These are phyloP conservation scores for Hypoxylon sp. DNA, from an alignment of 2,329 filamentous ascomycete species.

Conservation along the genomic window DNA sequence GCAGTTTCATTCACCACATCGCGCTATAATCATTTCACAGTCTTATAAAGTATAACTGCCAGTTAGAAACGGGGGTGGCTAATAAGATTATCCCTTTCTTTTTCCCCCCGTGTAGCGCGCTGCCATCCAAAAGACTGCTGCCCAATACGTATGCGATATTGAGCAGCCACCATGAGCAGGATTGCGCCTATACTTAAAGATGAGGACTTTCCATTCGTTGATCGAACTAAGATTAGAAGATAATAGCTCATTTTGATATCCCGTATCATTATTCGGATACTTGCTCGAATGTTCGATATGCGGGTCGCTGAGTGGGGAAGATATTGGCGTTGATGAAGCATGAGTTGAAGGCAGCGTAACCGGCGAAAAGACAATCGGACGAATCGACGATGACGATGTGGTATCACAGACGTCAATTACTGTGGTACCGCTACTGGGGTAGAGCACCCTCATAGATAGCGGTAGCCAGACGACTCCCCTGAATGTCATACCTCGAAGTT, in stretches of 20 bases:
- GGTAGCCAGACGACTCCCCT: background rate
- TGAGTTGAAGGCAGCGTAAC: no score
- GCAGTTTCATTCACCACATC: background rate
- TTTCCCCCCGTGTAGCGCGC: background rate
- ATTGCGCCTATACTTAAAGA: background rate
- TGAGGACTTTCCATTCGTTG: background rate
- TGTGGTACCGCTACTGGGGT: background rate
- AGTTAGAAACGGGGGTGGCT: background rate
- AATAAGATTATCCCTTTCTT: background rate
- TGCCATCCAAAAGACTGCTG: background rate
- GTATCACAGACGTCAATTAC: background rate
- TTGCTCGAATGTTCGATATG: background rate
- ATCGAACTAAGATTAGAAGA: background rate
- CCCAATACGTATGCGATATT: background rate
- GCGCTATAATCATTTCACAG: background rate
- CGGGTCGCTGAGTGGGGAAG: background rate
- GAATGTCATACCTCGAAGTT: background rate
- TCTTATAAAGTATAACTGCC: background rate
- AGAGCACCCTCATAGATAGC: background rate
- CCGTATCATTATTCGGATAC: background rate
- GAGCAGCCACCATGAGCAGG: background rate
- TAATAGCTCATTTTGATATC: background rate
- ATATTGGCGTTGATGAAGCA: background rate
- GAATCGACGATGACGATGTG: no score
- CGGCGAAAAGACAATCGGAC: background rate